phyloP scores from a whole-genome alignment of 768 basidiomycete genomes.

The Coprinopsis cinerea region DNA sequence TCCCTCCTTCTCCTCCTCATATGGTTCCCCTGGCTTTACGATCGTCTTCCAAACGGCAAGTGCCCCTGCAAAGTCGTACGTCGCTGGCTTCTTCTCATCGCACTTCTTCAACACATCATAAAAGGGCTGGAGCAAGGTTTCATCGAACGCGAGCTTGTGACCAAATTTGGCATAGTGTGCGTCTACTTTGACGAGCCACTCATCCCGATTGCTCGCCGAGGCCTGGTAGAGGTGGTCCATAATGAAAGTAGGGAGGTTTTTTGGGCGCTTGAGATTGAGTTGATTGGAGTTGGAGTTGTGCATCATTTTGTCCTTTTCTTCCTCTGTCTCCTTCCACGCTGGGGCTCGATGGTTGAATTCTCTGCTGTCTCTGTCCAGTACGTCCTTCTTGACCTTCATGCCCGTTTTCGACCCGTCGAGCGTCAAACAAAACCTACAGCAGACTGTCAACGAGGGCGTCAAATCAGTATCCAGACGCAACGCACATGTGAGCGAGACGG shows the following conservation, averaged over 20 bases:
- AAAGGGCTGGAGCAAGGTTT: too few species aligned
- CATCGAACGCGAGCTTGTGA: background rate
- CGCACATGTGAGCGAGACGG: slow-evolving; percentile 47
- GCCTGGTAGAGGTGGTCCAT: slow-evolving; percentile 35
- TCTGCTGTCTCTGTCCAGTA: slow-evolving; percentile 19
- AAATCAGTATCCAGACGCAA: background rate
- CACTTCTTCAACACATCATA: too few species aligned
- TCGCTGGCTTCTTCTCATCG: too few species aligned
- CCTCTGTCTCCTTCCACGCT: slow-evolving; percentile 26
- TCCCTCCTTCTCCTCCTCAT: too few species aligned
- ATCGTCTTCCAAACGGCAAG: too few species aligned
- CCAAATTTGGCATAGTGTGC: slow-evolving; percentile 16
- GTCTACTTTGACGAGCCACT: slow-evolving; percentile 23
- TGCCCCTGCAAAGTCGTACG: too few species aligned
- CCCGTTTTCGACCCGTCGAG: slow-evolving; percentile 63
- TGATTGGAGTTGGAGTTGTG: slow-evolving; percentile 8
- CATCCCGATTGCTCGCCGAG: slow-evolving; percentile 18
- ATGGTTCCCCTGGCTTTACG: too few species aligned
- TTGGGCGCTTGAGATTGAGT: background rate
- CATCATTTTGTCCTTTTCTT: slow-evolving; percentile 18
- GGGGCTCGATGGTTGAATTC: slow-evolving; percentile 19
- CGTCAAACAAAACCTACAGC: slow-evolving; percentile 43
- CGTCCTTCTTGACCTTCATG: slow-evolving; percentile 30
- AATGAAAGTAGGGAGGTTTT: slow-evolving; percentile 27
- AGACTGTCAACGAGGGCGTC: background rate